These are phyloP conservation scores for Shiraia bambusicola DNA, from an alignment of 2,329 filamentous ascomycete genomes.

Conservation along the genomic window DNA sequence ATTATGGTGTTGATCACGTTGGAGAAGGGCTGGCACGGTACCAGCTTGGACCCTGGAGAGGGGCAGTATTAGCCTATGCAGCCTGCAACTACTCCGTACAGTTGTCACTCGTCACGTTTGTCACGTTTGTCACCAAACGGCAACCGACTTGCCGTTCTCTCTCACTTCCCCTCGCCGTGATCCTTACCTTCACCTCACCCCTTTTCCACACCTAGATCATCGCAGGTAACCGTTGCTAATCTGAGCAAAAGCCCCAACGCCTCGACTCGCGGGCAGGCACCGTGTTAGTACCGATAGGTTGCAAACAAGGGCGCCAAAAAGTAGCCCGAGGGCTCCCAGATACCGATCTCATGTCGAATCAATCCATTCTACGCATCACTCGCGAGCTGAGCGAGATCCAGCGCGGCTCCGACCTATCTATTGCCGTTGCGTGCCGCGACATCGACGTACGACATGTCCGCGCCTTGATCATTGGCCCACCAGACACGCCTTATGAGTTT, in stretches of 20 bases:
- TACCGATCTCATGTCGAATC: slow-evolving; percentile 65
- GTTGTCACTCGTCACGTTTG: no score
- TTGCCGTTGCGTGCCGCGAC: slow-evolving; percentile 85
- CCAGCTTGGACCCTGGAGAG: no score
- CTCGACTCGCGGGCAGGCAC: slow-evolving; percentile 3
- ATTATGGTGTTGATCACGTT: no score
- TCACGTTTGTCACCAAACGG: no score
- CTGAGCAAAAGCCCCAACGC: background rate
- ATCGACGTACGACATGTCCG: slow-evolving; percentile 84
- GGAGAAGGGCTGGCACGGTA: no score
- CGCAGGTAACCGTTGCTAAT: no score
- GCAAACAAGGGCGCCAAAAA: background rate
- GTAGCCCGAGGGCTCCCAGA: slow-evolving; percentile 3
- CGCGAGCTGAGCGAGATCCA: slow-evolving; percentile 87
- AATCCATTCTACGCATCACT: slow-evolving; percentile 84
- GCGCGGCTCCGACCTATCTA: slow-evolving; percentile 77
- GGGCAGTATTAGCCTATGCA: no score
- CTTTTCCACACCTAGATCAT: no score
- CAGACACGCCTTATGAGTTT: slow-evolving; percentile 94
- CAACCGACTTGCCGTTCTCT: no score
- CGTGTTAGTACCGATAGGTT: background rate
- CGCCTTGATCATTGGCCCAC: slow-evolving; percentile 86
- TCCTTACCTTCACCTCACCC: no score
- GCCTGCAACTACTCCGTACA: no score
- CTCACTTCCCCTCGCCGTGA: no score